Percentiles rank a stretch among this genome's conserved stretches.
These are phyloP conservation scores for Arachnomyces sp. DNA, from an alignment of 2,329 filamentous ascomycete genomes.

Conservation along the genomic window DNA sequence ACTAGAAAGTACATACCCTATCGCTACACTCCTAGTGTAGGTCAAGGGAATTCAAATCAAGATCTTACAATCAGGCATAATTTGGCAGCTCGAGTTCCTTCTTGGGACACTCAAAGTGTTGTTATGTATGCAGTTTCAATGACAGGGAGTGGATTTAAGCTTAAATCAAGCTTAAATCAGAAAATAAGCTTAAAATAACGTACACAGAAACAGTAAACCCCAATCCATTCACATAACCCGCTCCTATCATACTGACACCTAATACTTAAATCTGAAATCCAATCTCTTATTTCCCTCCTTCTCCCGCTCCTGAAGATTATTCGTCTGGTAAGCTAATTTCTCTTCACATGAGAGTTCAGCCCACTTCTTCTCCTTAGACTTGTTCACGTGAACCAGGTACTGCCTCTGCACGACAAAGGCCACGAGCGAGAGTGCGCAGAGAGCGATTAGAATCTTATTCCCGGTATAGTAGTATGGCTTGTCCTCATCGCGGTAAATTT, in stretches of 20 bases:
- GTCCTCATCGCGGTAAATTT: slow-evolving; percentile 26
- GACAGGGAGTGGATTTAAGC: too few relatives aligned
- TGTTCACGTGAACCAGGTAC: slow-evolving; percentile 26
- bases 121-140: too few relatives aligned
- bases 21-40: too few relatives aligned
- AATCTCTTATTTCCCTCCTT: slow-evolving; percentile 27
- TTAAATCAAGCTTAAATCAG: too few relatives aligned
- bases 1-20: too few relatives aligned
- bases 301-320: slow-evolving; percentile 19
- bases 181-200: too few relatives aligned
- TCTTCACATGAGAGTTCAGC: slow-evolving; percentile 23
- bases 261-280: slow-evolving; percentile 30
- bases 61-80: too few relatives aligned
- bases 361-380: slow-evolving; percentile 22
- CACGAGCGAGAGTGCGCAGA: slow-evolving; percentile 38
- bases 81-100: too few relatives aligned
- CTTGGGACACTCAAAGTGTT: too few relatives aligned
- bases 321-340: slow-evolving; percentile 17
- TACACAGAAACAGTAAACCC: not conserved
- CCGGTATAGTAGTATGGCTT: slow-evolving; percentile 43
- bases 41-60: too few relatives aligned
- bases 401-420: slow-evolving; percentile 34
- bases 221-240: not conserved
- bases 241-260: not conserved
- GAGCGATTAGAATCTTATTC: slow-evolving; percentile 44